Evolutionary conservation across 768 basidiomycete genomes (phyloP).

Genomic region (Leccinum longicurvipes): DNA sequence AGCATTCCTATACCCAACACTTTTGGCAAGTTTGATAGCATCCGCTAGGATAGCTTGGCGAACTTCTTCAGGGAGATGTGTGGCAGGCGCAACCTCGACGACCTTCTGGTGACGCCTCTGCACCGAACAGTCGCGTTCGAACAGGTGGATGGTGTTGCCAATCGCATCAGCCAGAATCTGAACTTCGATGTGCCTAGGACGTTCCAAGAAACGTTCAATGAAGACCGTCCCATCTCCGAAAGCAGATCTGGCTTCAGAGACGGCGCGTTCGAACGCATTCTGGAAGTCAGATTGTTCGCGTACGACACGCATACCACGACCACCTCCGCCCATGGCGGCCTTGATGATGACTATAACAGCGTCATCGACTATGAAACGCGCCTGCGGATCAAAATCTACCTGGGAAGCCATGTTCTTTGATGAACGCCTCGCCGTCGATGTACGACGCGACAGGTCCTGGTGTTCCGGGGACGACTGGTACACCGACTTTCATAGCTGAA

Average conservation of each 20-base stretch:
- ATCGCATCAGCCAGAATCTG: slow-evolving; percentile 88
- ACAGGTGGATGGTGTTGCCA: slow-evolving; percentile 96
- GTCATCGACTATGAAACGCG: neutral
- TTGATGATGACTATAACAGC: slow-evolving; percentile 86
- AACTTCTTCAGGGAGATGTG: slow-evolving; percentile 86
- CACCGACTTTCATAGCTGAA: slow-evolving; percentile 82
- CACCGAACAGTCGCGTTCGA: slow-evolving; percentile 98
- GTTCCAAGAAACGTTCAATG: slow-evolving; percentile 96
- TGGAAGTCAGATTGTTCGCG: slow-evolving; percentile 91
- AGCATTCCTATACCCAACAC: slow-evolving; percentile 93
- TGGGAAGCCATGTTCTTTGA: slow-evolving; percentile 95
- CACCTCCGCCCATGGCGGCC: slow-evolving; percentile 98
- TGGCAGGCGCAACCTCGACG: slow-evolving; percentile 97
- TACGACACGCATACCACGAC: slow-evolving; percentile 98
- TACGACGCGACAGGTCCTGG: slow-evolving; percentile 87
- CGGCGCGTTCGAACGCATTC: slow-evolving; percentile 85
- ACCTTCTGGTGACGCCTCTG: slow-evolving; percentile 98
- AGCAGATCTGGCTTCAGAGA: slow-evolving; percentile 91
- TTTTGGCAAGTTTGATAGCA: slow-evolving; percentile 92
- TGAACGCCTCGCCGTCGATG: slow-evolving; percentile 80
- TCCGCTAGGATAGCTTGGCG: slow-evolving; percentile 84
- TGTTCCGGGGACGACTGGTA: slow-evolving; percentile 97
- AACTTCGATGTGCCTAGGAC: slow-evolving; percentile 96
- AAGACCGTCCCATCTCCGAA: slow-evolving; percentile 99
- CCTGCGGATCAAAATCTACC: slow-evolving; percentile 38